These are phyloP conservation scores for Lichtheimia hyalospora DNA, from an alignment of 371 early-diverging fungal species.

Conservation along the genomic window DNA sequence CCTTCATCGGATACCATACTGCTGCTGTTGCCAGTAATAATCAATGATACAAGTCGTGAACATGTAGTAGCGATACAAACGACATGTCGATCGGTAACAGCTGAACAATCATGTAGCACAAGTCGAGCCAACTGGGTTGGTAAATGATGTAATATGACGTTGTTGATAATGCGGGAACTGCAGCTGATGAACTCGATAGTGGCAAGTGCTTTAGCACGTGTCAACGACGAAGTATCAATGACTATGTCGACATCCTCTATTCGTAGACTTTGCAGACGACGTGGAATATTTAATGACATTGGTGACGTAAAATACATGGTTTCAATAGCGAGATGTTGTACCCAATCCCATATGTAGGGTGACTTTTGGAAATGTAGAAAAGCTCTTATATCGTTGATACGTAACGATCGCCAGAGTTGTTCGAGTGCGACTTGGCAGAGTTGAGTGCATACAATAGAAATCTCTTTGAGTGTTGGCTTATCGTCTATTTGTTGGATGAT, in stretches of 20 bases:
- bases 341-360: neutral
- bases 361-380: neutral
- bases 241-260: no score
- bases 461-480: neutral
- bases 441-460: neutral
- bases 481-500: neutral
- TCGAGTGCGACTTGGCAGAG: neutral
- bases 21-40: neutral
- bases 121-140: neutral
- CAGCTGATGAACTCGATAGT: neutral
- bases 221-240: no score
- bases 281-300: no score
- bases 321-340: neutral
- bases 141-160: neutral
- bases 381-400: neutral
- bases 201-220: neutral
- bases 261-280: no score
- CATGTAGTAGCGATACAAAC: neutral
- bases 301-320: no score
- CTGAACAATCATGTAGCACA: slow-evolving; percentile 1
- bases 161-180: neutral
- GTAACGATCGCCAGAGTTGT: neutral
- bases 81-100: slow-evolving; percentile 1
- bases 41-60: neutral
- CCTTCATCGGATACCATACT: neutral